Evolutionary conservation across 1,139 yeast species (phyloP), one percentile per base, ranked within the genome.

Genomic region (Williopsis jadinii): DNA sequence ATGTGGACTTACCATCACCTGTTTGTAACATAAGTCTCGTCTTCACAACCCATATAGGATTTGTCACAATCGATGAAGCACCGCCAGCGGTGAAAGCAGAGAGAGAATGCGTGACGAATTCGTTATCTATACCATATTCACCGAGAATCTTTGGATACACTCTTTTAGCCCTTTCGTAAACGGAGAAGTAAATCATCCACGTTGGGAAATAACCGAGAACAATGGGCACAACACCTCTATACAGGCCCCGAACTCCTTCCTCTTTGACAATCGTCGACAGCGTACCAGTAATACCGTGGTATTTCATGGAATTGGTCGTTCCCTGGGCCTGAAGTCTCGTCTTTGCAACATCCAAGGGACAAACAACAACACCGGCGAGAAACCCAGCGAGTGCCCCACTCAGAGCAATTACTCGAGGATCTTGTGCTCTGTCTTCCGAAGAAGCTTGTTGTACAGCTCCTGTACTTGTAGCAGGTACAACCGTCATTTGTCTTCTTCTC

Each of bases 41-140:
- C 60, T 92, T 92, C 33, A 92, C 87, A 29, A 92, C 97, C 98
- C 98, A 92, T 30, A 92, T 85, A 8, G 98, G 98, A 61, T 92
- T 94, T 0, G 96, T 94, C 9, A 82, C 66, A n/a, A 87, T 70
- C 0, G 97, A 84, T 3, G 95, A 84, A 9, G 81, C 76, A 50
- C 86, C 77, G 14, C 98, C 99, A 1, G 97, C 96, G 4, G 90
- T 75, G 41, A 90, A 72, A 1, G 98, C 97, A 35, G 95, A 77
- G 43, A 77, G 67, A 45, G 90, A 81, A 62, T 87, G 92, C 36
- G 74, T 66, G 13, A 78, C 45, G 35, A 77, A 73, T 30, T 77
- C 82, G 40, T 70, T 64, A 28, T 68, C 59, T 11, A 66, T 62
- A 30, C 63, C 59, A 30, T 63, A 50, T 5, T 55, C 41, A 11